These are phyloP conservation scores for Vitis hybrid DNA, from an alignment of 177 flowering plant species.

Conservation along the genomic window DNA sequence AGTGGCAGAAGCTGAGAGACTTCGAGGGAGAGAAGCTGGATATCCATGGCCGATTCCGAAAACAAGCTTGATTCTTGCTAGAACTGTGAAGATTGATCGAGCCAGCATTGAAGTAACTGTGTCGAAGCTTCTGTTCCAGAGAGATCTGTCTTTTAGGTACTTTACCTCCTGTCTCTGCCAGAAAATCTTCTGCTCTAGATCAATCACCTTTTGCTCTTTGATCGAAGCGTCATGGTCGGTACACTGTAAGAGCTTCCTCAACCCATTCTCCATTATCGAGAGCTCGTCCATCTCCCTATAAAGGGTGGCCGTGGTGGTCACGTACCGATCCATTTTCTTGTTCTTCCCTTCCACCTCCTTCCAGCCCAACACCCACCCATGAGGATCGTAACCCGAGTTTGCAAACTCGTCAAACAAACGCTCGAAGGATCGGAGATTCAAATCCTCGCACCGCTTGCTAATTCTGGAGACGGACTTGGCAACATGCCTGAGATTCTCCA, in stretches of 20 bases:
- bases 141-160: conserved; percentile 56
- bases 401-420: conserved; percentile 54
- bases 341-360: conserved; percentile 60
- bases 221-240: conserved; percentile 16
- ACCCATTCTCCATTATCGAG: conserved; percentile 34
- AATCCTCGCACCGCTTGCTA: conserved; percentile 39
- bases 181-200: conserved; percentile 61
- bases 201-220: conserved; percentile 46
- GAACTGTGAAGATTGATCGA: conserved; percentile 54
- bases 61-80: conserved; percentile 67
- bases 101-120: conserved; percentile 41
- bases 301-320: conserved; percentile 44
- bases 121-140: conserved; percentile 77
- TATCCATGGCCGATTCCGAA: conserved; percentile 45
- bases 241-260: conserved; percentile 38
- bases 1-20: conserved; percentile 72
- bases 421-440: conserved; percentile 41
- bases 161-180: conserved; percentile 74
- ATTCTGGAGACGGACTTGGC: conserved; percentile 45
- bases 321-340: conserved; percentile 59
- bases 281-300: conserved; percentile 68
- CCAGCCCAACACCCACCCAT: conserved; percentile 46
- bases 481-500: conserved; percentile 45
- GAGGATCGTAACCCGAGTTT: conserved; percentile 46
- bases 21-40: conserved; percentile 47